Conservation (phyloP, 805 yeast species). For the Brettanomyces bruxellensis region DNA sequence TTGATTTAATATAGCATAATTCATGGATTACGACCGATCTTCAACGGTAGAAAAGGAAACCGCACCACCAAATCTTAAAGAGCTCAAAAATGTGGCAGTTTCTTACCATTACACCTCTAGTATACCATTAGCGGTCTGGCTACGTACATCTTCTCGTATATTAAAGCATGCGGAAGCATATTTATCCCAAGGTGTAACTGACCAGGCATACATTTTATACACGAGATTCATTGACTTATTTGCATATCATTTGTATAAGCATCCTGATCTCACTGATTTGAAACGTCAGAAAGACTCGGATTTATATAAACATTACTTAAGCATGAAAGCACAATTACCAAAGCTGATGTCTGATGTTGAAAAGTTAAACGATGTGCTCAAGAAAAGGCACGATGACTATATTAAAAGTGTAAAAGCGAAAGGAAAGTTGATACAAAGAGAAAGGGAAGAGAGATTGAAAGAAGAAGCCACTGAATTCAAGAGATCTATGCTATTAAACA, state of each 20-base stretch:
- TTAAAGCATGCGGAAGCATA: constrained; percentile 39
- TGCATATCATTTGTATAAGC: constrained; percentile 35
- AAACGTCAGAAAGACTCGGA: constrained; percentile 16
- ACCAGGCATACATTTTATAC: constrained; percentile 47
- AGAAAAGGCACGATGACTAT: constrained; percentile 17
- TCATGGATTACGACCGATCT: too few relatives aligned
- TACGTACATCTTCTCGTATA: constrained; percentile 42
- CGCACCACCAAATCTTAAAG: constrained; percentile 15
- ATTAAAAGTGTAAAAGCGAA: constrained; percentile 14
- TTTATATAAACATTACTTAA: constrained; percentile 17
- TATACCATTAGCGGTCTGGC: constrained; percentile 45
- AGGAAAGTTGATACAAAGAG: constrained; percentile 13
- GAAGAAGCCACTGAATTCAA: constrained; percentile 8
- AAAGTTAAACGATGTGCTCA: constrained; percentile 17
- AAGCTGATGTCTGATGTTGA: constrained; percentile 25
- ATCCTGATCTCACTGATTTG: constrained; percentile 32
- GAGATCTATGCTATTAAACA: background rate
- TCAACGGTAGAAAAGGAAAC: background rate
- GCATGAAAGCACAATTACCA: constrained; percentile 14
- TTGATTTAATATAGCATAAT: too few relatives aligned
- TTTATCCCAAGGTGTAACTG: constrained; percentile 31
- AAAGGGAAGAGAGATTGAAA: constrained; percentile 12
- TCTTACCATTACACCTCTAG: constrained; percentile 43
- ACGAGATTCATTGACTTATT: constrained; percentile 51
- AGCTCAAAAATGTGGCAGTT: constrained; percentile 38